Evolutionary conservation across 2,329 filamentous ascomycete species (phyloP), one percentile per base, ranked within the genome.

Genomic region (Venturia asperata): DNA sequence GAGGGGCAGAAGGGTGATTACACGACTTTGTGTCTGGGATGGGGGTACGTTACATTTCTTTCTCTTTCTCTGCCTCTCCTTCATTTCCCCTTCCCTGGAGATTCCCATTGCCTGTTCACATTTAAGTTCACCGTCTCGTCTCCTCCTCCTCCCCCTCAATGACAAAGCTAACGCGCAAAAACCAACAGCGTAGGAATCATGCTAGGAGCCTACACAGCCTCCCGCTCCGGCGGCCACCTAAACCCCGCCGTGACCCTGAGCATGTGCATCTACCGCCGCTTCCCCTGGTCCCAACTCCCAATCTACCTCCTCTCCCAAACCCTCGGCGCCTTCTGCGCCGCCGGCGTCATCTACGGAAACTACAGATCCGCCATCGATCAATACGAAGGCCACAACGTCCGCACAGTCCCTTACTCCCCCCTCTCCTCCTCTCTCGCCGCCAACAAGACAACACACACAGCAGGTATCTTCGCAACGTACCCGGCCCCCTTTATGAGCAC

Each of bases 211-310:
- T 76, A 76, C 64, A 67, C 70, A 0, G 71, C 70, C 17, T 73
- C 72, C 39, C 73, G 72, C 49, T 71, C 69, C 37, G 74, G 74
- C 45, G 74, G 69, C 9, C 73, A 75, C 67, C 71, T 76, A 66
- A 76, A 76, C 64, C 74, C 74, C 5, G 68, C 67, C 42, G 67
- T 69, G 13, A 70, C 68, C 4, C 63, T 70, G 24, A 64, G 67
- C 19, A 67, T 67, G 52, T 70, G 68, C 43, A 19, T 70, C 27
- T 68, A 66, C 47, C 67, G 68, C 61, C 62, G 63, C 11, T 65
- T 70, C 27, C 68, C 68, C 71, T 70, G 67, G 67, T 62, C 65
- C n/a, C 62, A 66, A 60, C 21, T 66, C 45, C 61, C 61, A n/a
- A 47, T 60, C 61, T 73, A 10, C 63, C 67, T 9, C 67, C 69